phyloP scores from a whole-genome alignment of 768 basidiomycete species.

The Tubosaeta sp. region DNA sequence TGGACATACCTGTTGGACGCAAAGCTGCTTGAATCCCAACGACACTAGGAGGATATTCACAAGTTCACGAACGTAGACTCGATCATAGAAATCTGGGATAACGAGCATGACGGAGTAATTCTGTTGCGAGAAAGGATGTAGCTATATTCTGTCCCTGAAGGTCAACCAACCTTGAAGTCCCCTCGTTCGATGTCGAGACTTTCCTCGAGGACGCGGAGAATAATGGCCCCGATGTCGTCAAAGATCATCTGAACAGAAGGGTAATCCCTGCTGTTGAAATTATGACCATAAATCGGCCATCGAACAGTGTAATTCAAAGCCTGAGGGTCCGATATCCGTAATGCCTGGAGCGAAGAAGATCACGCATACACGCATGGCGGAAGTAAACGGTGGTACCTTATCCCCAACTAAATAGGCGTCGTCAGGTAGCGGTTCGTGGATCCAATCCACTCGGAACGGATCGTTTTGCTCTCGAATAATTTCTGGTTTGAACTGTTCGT shows the following conservation, averaged over 20 bases:
- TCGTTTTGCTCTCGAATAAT: constrained; percentile 84
- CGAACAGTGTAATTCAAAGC: constrained; percentile 66
- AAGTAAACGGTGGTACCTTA: constrained; percentile 39
- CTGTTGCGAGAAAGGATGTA: constrained; percentile 36
- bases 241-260: constrained; percentile 62
- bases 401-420: constrained; percentile 58
- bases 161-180: constrained; percentile 55
- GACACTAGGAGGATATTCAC: constrained; percentile 64
- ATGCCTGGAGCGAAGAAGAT: constrained; percentile 44
- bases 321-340: constrained; percentile 65
- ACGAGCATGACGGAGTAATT: constrained; percentile 84
- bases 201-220: constrained; percentile 57
- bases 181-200: constrained; percentile 48
- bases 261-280: constrained; percentile 83
- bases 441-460: constrained; percentile 82
- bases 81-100: constrained; percentile 89
- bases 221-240: constrained; percentile 73
- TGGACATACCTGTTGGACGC: constrained; percentile 73
- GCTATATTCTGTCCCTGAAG: background rate
- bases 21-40: constrained; percentile 92
- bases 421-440: constrained; percentile 49
- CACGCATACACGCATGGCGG: constrained; percentile 1
- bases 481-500: constrained; percentile 80
- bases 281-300: constrained; percentile 78
- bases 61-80: constrained; percentile 76